A percentile compares a stretch with the other conserved stretches of the same genome.
Evolutionary conservation across 257 asterid species (phyloP).

Genomic region (Forsythia viridissima): DNA sequence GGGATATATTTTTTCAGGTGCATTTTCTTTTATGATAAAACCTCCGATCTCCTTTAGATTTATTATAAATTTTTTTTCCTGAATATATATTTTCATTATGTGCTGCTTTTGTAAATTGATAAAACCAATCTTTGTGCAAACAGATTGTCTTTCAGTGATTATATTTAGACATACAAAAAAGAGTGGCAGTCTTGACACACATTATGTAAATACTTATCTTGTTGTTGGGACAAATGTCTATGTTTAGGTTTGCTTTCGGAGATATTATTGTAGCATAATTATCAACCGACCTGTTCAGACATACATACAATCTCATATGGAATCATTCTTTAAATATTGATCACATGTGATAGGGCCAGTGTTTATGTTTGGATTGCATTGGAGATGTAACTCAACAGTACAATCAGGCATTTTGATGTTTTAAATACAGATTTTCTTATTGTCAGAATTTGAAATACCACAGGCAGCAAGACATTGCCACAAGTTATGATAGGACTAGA

Average conservation of each 20-base stretch:
- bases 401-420: not conserved
- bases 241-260: not conserved
- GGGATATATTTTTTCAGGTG: constrained; percentile 99
- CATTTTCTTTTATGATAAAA: not conserved
- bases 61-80: not conserved
- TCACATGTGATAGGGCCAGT: not conserved
- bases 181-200: not conserved
- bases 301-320: not conserved
- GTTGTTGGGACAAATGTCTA: not conserved
- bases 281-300: not conserved
- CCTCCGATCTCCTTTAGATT: not conserved
- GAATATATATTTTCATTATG: not conserved
- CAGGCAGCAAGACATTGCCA: not conserved
- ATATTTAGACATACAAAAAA: not conserved
- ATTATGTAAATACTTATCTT: not conserved
- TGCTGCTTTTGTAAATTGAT: not conserved
- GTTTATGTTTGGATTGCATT: not conserved
- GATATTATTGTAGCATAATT: not conserved
- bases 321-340: not conserved
- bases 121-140: not conserved
- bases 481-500: not conserved
- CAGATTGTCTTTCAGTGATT: not conserved
- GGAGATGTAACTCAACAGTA: not conserved
- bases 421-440: not conserved
- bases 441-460: not conserved